Evolutionary conservation across 805 yeast species (phyloP).

Genomic region (Saccharomyces kudriavzevii): DNA sequence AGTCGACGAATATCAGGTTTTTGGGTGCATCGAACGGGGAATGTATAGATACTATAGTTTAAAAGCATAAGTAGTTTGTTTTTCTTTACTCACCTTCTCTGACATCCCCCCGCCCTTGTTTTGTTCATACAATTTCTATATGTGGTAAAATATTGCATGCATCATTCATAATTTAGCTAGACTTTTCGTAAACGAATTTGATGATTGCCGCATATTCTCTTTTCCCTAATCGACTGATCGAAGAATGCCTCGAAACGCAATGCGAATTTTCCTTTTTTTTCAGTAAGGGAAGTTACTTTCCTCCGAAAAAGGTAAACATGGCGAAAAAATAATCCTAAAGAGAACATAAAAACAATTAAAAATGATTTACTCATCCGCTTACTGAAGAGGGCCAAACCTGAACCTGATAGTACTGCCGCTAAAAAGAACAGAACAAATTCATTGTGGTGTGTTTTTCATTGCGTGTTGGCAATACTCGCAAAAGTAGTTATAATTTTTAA

Average conservation of each 20-base stretch:
- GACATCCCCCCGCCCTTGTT: background rate
- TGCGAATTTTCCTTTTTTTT: background rate
- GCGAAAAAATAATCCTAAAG: background rate
- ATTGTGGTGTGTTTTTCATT: background rate
- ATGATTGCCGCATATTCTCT: background rate
- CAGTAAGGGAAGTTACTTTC: background rate
- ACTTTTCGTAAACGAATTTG: background rate
- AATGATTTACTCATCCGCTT: background rate
- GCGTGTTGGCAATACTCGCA: background rate
- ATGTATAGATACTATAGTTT: conserved; percentile 38
- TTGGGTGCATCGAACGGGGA: conserved; percentile 38
- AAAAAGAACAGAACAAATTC: background rate
- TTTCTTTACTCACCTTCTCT: background rate
- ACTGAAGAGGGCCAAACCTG: background rate
- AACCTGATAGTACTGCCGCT: background rate
- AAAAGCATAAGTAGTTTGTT: conserved; percentile 24
- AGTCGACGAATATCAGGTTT: conserved; percentile 32
- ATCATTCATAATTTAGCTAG: background rate
- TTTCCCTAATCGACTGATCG: background rate
- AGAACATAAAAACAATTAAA: background rate
- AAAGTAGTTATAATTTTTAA: background rate
- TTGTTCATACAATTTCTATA: background rate
- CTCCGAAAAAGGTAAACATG: background rate
- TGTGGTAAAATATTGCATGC: background rate
- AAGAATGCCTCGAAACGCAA: background rate